Evolutionary conservation across 192 early-diverging fungal genomes (phyloP).

Genomic region (Radiomyces spectabilis): DNA sequence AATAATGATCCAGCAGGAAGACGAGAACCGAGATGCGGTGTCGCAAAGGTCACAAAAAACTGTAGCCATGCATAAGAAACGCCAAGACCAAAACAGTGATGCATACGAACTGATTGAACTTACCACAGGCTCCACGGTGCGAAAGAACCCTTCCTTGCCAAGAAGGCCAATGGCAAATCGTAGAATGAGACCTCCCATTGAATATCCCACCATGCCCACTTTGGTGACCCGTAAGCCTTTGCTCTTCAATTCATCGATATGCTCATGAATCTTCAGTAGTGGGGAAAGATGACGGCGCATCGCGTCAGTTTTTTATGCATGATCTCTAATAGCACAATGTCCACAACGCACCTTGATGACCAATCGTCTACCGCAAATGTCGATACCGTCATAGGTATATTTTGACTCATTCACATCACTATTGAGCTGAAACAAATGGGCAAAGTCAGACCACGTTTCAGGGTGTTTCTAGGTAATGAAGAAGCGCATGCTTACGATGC

Average conservation of each 20-base stretch:
- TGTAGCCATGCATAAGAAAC: constrained; percentile 5
- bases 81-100: neutral
- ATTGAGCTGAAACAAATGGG: constrained; percentile 30
- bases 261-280: no score
- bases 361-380: constrained; percentile 44
- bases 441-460: neutral
- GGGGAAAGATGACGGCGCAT: no score
- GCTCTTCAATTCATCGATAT: constrained; percentile 25
- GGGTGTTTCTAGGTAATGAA: constrained; percentile 1
- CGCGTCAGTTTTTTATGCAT: no score
- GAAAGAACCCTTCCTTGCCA: constrained; percentile 39
- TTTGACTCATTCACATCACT: constrained; percentile 33
- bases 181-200: constrained; percentile 46
- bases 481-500: no score
- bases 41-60: constrained; percentile 51
- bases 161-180: constrained; percentile 45
- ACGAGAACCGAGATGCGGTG: constrained; percentile 49
- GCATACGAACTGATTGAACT: neutral
- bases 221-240: constrained; percentile 14
- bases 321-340: no score
- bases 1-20: constrained; percentile 10
- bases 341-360: constrained; percentile 36
- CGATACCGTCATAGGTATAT: constrained; percentile 49
- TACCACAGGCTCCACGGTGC: constrained; percentile 36
- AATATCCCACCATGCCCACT: constrained; percentile 46